Base-by-base conservation (phyloP, 352 stramenopile genomes). In the Pythium aristosporum region DNA sequence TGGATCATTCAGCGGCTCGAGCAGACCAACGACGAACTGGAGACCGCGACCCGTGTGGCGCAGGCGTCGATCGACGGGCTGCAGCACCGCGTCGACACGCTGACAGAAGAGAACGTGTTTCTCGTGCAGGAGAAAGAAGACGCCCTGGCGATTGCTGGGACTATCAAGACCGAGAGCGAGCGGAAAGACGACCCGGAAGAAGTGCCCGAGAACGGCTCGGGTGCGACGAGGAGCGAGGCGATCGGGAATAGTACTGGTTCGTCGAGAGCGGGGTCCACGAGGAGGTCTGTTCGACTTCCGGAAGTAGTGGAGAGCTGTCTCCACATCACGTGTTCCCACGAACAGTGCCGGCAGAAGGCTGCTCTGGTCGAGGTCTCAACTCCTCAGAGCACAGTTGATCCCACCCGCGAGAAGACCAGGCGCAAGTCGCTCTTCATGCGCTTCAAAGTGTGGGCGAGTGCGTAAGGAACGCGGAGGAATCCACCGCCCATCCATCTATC, bases 281-380 rank as follows among this genome's bases (percentile, higher is more conserved):
- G 55, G 11, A 65, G 49, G 32, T 76, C 59, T 46, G 69, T 55
- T 0, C 76, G 70, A 37, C 82, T 73, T 57, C 79, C 79, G 5
- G 79, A 90, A 53, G 79, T 88, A 9, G 74, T 90, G 32, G 77
- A 90, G 67, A 84, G 70, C 53, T 90, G 81, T 74, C 75, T 90
- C 1, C 81, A 90, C 69, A 77, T 88, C 46, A 88, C 82, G 2
- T 89, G 79, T 62, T 73, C 67, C 6, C 77, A 82, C 20, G 82
- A 75, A n/a, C 72, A 67, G 25, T 69, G 55, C n/a, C 53, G 44
- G 25, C 52, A 37, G 12, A 57, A 44, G 37, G 51, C 51, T 7
- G 51, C 37, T 2, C 51, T 57, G n/a, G 32, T 47, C 18, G 34
- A 28, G 23, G 18, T 28, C 12, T 25, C 52, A 37, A 51, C 18